Percentiles rank a stretch among this genome's conserved stretches.
phyloP scores from a whole-genome alignment of 352 stramenopile genomes.

The Pythium utonaiense region DNA sequence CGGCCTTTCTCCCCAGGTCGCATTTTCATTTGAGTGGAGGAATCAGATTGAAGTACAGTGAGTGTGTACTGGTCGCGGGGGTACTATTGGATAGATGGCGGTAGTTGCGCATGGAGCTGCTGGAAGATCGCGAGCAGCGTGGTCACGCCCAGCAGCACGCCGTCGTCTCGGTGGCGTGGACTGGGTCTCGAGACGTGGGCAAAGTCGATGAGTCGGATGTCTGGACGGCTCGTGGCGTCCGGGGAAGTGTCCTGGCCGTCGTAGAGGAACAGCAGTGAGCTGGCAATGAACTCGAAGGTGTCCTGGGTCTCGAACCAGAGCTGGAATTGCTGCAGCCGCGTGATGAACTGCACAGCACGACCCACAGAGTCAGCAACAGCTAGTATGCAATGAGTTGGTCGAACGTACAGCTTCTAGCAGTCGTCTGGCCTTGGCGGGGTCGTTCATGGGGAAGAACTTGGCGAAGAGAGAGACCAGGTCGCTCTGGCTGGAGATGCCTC shows the following conservation, averaged over 20 bases:
- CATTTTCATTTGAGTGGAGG: neutral
- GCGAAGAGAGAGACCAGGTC: slow-evolving; percentile 66
- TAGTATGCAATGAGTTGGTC: neutral
- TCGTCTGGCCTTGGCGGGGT: slow-evolving; percentile 24
- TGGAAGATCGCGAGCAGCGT: slow-evolving; percentile 55
- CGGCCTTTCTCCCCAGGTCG: neutral
- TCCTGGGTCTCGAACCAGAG: slow-evolving; percentile 80
- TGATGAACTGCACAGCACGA: slow-evolving; percentile 47
- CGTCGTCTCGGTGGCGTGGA: slow-evolving; percentile 40
- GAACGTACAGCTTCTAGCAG: slow-evolving; percentile 45
- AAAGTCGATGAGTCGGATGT: slow-evolving; percentile 86
- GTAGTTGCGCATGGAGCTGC: slow-evolving; percentile 25
- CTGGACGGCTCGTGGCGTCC: slow-evolving; percentile 2
- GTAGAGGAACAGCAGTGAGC: slow-evolving; percentile 94
- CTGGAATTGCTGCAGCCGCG: slow-evolving; percentile 54
- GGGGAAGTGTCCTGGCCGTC: slow-evolving; percentile 44
- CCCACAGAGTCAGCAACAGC: neutral
- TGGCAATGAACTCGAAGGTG: slow-evolving; percentile 89
- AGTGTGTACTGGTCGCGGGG: no score
- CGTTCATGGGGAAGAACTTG: slow-evolving; percentile 68
- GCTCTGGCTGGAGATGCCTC: slow-evolving; percentile 45
- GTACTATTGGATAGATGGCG: neutral
- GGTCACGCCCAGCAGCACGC: slow-evolving; percentile 49
- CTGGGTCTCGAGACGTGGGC: slow-evolving; percentile 43
- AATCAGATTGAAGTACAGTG: neutral